Evolutionary conservation across 2,329 filamentous ascomycete genomes (phyloP).

Genomic region (Trichoderma sp.): DNA sequence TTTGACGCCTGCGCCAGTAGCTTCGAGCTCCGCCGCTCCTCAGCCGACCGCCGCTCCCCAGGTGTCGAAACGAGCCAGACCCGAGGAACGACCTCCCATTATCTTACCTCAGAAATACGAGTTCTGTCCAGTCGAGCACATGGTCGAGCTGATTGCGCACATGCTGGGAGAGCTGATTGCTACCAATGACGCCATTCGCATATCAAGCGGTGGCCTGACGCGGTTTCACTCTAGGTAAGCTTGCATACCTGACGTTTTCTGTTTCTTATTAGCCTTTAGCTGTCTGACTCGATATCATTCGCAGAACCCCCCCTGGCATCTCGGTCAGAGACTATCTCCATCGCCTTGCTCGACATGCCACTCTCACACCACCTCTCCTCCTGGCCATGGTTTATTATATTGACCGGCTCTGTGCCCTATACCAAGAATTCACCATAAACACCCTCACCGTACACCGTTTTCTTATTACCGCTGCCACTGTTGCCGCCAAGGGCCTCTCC

Average conservation of each 20-base stretch:
- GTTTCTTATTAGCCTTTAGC: not conserved
- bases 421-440: slow-evolving; percentile 93
- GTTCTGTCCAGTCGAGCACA: slow-evolving; percentile 74
- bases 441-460: slow-evolving; percentile 96
- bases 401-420: slow-evolving; percentile 86
- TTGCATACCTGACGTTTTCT: not conserved
- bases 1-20: not conserved
- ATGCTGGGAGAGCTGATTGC: slow-evolving; percentile 95
- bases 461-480: slow-evolving; percentile 90
- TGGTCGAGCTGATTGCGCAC: slow-evolving; percentile 86
- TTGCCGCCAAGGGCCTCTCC: slow-evolving; percentile 91
- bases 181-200: slow-evolving; percentile 84
- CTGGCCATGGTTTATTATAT: slow-evolving; percentile 99
- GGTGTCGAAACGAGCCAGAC: slow-evolving; percentile 51
- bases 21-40: not conserved
- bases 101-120: slow-evolving; percentile 73
- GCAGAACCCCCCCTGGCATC: slow-evolving; percentile 70
- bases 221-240: slow-evolving; percentile 87
- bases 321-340: slow-evolving; percentile 93
- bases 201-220: slow-evolving; percentile 73
- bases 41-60: slow-evolving; percentile 29
- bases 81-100: slow-evolving; percentile 51
- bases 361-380: slow-evolving; percentile 87
- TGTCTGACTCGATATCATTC: slow-evolving; percentile 6
- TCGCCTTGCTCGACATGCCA: slow-evolving; percentile 88